Base-by-base conservation (phyloP, 805 yeast genomes). In the Zygoascus ofunaensis region DNA sequence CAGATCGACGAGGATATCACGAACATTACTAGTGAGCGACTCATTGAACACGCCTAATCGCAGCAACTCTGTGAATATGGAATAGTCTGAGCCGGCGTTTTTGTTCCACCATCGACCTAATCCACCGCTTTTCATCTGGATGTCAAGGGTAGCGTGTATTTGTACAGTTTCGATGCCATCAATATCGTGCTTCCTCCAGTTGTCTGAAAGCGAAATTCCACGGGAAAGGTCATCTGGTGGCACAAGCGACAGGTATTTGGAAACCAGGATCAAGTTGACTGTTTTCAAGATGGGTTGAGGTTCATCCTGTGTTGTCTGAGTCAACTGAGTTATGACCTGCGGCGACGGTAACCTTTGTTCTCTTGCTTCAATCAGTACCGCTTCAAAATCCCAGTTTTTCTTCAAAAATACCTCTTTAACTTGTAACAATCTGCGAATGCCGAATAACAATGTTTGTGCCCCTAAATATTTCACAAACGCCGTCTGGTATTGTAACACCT, bases 51-150 rank as follows among this genome's bases (percentile, higher is more conserved):
- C 30, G 0, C 76, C 74, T 33, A 85, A 62, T 55, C 76, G 74
- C 23, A 83, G 54, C 44, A 87, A 64, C 4, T 77, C 73, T 0
- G 89, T 78, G 60, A 86, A 87, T 37, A 84, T 65, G 0, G 94
- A 79, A 44, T 71, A 69, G n/a, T 41, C 37, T 1, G 63, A 55
- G 4, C 65, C 68, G 24, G 56, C 51, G 2, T 70, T 48, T 22
- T 73, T 65, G 56, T 76, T 81, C 87, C 92, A 87, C 95, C 95
- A 89, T 61, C 80, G 84, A 26, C 78, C 70, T 41, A 74, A 77
- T 3, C 72, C 61, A 12, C 69, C 66, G 7, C 72, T 68, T 12
- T 67, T 66, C 18, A 79, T 75, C 50, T 78, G 85, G 10, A 81
- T 64, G 47, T 78, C 79, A 49, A 87, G 67, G 47, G 75, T 76